Base-by-base conservation (phyloP, 2,329 filamentous ascomycete species). In the Fusarium mundagurra region DNA sequence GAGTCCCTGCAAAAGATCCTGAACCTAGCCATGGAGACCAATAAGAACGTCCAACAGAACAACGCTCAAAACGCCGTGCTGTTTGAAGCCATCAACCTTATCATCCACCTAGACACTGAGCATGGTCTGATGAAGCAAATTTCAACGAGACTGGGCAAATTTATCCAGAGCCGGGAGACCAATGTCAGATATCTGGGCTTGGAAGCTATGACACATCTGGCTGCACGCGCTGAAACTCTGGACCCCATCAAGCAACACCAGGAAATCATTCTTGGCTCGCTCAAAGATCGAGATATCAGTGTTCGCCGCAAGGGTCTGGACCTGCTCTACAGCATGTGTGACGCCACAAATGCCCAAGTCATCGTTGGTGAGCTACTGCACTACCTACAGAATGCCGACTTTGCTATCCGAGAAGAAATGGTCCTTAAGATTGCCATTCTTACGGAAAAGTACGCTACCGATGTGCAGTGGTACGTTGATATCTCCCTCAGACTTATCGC, bases 381-480 rank as follows among this genome's bases (percentile, higher is more conserved):
- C 76, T 98, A 98, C 82, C 89, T 99, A 14, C 96, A 98, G 80
- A 98, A 94, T 64, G 96, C 96, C 54, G 96, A 99, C 83, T 99
- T 98, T 82, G 96, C 96, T 10, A 98, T 99, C 78, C 91, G 97
- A 73, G 97, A 99, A 85, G 96, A 99, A 83, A 99, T 99, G 96
- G 96, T 98, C 8, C 87, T 99, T 72, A 99, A 99, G 85, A 98
- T 99, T 83, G 96, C 96, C 60, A 99, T 99, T 79, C 84, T 99
- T 74, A 98, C 97, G 1, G 96, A 99, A 82, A 98, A 98, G 81
- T 99, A 99, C 81, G 96, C 96, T 31, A 98, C 95, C 2, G 96
- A 99, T 80, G 94, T 98, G 27, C 96, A 98, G 85, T 99, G 96
- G 96, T 99, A 99, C 82, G 97, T 99, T 72, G 96, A 99, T 81